Conservation (phyloP, 1,139 yeast genomes). For the Suhomyces guaymorum region DNA sequence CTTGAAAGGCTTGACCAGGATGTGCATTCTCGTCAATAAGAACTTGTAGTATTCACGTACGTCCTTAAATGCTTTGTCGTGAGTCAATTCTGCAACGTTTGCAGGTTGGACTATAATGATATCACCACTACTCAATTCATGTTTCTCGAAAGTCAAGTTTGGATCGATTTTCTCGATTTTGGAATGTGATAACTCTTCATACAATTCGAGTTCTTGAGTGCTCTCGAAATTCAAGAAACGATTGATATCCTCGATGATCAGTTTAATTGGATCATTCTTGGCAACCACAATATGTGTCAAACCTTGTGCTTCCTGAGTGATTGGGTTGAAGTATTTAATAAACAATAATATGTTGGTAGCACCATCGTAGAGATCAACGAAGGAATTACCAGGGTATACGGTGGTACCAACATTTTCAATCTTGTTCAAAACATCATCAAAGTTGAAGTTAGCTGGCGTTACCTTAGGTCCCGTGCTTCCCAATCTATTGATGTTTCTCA, state of each 20-base stretch:
- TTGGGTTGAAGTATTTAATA: conserved; percentile 68
- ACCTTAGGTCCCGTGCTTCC: conserved; percentile 4
- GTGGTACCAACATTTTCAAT: conserved; percentile 15
- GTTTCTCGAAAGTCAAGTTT: conserved; percentile 52
- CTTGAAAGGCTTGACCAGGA: conserved; percentile 52
- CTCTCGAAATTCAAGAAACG: conserved; percentile 47
- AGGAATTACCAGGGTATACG: conserved; percentile 12
- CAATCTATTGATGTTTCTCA: conserved; percentile 23
- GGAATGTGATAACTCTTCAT: conserved; percentile 72
- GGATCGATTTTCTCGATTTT: conserved; percentile 54
- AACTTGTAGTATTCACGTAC: conserved; percentile 61
- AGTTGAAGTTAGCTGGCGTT: conserved; percentile 27
- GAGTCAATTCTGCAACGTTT: conserved; percentile 23
- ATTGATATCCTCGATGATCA: conserved; percentile 46
- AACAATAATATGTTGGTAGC: conserved; percentile 53
- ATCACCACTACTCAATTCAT: conserved; percentile 79
- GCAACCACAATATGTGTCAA: conserved; percentile 61
- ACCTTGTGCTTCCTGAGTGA: conserved; percentile 56
- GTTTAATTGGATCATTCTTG: conserved; percentile 48
- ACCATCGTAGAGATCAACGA: conserved; percentile 26
- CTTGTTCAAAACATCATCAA: conserved; percentile 24
- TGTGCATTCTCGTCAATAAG: conserved; percentile 64
- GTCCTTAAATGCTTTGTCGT: conserved; percentile 26
- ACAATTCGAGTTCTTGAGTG: conserved; percentile 44
- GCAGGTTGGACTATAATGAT: conserved; percentile 60